phyloP scores from a whole-genome alignment of 208 protist genomes.

The Leishmania amazonensis region DNA sequence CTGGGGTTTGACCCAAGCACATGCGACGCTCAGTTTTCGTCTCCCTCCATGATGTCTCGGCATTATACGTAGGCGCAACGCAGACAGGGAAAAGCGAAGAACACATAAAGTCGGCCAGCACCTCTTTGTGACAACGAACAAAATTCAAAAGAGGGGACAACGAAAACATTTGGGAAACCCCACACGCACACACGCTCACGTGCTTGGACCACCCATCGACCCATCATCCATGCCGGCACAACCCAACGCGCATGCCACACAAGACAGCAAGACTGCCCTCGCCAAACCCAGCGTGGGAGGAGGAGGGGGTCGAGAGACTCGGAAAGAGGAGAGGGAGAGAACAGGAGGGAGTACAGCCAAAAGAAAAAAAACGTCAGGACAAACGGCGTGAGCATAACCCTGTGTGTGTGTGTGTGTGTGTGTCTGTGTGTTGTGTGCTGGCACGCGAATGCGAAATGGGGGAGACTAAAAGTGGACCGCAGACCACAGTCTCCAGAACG shows the following conservation, averaged over 20 bases:
- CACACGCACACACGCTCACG: not conserved
- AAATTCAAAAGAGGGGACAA: not conserved
- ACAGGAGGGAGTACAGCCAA: too few species aligned
- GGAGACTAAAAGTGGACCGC: too few species aligned
- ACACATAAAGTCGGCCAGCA: not conserved
- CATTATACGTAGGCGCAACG: not conserved
- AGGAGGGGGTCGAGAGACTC: not conserved
- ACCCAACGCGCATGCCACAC: not conserved
- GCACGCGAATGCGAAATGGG: too few species aligned
- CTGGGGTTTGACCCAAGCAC: not conserved
- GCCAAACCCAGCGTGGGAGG: not conserved
- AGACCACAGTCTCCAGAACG: too few species aligned
- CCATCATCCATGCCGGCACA: not conserved
- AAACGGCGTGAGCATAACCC: too few species aligned
- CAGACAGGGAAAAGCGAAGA: not conserved
- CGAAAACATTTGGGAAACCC: not conserved
- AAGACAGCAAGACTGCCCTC: not conserved
- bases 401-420: too few species aligned
- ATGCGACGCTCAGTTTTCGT: not conserved
- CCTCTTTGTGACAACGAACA: not conserved
- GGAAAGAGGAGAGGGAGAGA: too few species aligned
- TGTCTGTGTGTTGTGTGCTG: too few species aligned
- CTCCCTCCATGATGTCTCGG: not conserved
- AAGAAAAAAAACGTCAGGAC: too few species aligned
- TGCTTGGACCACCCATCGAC: not conserved